Base-by-base conservation (phyloP, 139 green algal species). In the Chlorella vulgaris region DNA sequence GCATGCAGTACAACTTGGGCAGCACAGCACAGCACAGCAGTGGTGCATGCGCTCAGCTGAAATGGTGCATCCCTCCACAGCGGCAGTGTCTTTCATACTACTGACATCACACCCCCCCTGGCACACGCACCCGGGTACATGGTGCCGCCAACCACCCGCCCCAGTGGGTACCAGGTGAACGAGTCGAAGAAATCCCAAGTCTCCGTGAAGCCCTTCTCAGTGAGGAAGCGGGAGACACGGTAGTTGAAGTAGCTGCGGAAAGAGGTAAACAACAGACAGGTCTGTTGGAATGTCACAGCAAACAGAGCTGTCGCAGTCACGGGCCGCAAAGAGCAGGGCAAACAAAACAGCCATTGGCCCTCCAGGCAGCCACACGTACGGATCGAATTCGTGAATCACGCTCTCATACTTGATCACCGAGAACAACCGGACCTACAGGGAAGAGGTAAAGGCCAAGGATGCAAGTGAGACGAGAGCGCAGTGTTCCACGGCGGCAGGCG, bases 101-200 rank as follows among this genome's bases (percentile, higher is more conserved):
- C n/a, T n/a, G n/a, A n/a, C n/a, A n/a, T n/a, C n/a, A n/a, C n/a
- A n/a, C n/a, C n/a, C n/a, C n/a, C n/a, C n/a, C n/a, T n/a, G n/a
- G 4, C 19, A 0, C 31, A 15, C 71, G 31, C 71, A 78, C 71
- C 71, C 21, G 94, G 94, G 83, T 97, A 98, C 39, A 96, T 87
- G 4, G 94, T 98, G 24, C 94, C 93, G n/a, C 94, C 94, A 35
- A 98, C 78, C 2, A 96, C 91, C 31, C 94, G 92, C 8, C 94
- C 94, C 62, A 98, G 85, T 1, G 94, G 94, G 76, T 98, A 98
- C 94, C 94, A 98, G 0, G 94, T 97, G 38, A 89, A 85, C 10
- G 92, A 90, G 83, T 98, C 94, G 79, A 98, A 98, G 88, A 93
- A 98, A 84, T 98, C 95, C 94, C 94, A 98, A 43, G 96, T 87